Base-by-base conservation (phyloP, 257 asterid species). In the Salvia hispanica region DNA sequence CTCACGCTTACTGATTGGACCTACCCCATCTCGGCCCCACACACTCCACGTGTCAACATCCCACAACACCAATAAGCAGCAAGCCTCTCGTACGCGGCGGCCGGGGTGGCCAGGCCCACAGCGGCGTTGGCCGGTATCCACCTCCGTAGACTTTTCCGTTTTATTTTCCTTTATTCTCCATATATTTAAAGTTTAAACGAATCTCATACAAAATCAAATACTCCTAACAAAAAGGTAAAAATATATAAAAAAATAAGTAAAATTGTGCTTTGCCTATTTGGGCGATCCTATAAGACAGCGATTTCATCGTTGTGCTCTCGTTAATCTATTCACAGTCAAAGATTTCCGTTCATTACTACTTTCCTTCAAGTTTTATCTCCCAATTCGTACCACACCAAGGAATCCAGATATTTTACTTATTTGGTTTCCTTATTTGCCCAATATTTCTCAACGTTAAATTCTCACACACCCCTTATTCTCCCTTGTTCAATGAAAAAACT, bases 211-310 rank as follows among this genome's bases (percentile, higher is more conserved):
- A 28, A 58, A 40, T 7, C 4, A 40, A 16, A 60, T 60, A 9
- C 21, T 18, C 21, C 40, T 53, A 7, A 47, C 53, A 0, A 55
- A 62, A 10, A 10, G 59, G 34, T 39, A 54, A 16, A 13, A 36
- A 13, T 18, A 18, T 18, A 18, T 40, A 11, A 53, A 58, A 37
- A 69, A 55, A 64, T 0, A 7, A 10, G 37, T 44, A 14, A 58
- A 25, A 15, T 69, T 57, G 65, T 66, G 58, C 18, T 40, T 40
- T 82, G 31, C 83, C 75, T 70, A 78, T 67, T 78, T 76, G 55
- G 66, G 78, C 69, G 83, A 80, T 85, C 84, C 95, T 86, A 91
- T 88, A 84, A 82, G 80, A 86, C 61, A 74, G 81, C 73, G 69
- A 77, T 61, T 64, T 72, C 75, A 74, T 72, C 70, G 83, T 74